These are phyloP conservation scores for Acmispon strigosus DNA, from an alignment of 306 rosid species.

Conservation along the genomic window DNA sequence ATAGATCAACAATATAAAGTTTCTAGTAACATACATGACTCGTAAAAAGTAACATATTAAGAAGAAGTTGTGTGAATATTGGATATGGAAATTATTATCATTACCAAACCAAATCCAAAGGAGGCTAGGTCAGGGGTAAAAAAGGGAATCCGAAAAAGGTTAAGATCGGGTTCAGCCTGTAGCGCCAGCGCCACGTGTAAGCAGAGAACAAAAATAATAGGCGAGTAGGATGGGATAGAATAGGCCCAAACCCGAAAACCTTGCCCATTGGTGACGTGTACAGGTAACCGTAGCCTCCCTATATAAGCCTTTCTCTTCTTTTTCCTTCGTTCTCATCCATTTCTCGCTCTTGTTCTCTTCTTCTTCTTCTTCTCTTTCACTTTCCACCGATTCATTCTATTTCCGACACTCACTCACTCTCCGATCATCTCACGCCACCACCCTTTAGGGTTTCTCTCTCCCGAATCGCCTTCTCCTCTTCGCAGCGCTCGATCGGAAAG, in stretches of 20 bases:
- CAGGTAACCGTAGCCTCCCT: slow-evolving; percentile 66
- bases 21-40: no score
- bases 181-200: slow-evolving; percentile 19
- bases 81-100: not conserved
- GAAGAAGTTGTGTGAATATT: no score
- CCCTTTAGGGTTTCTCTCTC: slow-evolving; percentile 11
- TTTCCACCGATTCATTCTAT: slow-evolving; percentile 26
- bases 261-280: slow-evolving; percentile 51
- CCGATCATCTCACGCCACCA: not conserved
- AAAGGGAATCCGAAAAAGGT: not conserved
- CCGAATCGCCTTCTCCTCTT: not conserved
- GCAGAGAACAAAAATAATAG: not conserved
- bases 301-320: slow-evolving; percentile 28
- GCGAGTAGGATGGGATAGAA: not conserved
- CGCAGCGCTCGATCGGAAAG: slow-evolving; percentile 16
- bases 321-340: slow-evolving; percentile 58
- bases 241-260: slow-evolving; percentile 39
- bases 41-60: no score
- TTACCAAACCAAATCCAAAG: not conserved
- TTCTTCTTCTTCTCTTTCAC: not conserved
- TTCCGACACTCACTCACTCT: not conserved
- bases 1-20: no score
- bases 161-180: slow-evolving; percentile 9
- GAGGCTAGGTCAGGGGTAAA: not conserved
- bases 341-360: not conserved